A percentile compares a stretch with the other conserved stretches of the same genome.
phyloP scores from a whole-genome alignment of 1,284 basidiomycete species.

The Anthracocystis setariae region DNA sequence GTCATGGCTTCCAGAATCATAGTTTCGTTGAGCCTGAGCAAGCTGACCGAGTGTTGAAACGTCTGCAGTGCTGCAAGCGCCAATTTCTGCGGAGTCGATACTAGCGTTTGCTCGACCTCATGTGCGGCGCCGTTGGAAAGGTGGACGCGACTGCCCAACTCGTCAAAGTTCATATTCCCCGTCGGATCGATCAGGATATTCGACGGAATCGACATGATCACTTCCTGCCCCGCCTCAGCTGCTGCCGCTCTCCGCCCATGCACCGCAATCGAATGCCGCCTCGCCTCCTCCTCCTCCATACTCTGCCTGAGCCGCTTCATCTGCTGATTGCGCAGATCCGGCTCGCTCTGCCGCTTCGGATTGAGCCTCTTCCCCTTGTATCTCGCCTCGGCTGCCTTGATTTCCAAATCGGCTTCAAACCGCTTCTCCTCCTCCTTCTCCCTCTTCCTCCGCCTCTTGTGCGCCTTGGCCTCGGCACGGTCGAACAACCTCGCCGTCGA shows the following conservation, averaged over 20 bases:
- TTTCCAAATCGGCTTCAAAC: too few relatives aligned
- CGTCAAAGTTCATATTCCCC: not conserved
- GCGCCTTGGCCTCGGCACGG: slow-evolving; percentile 20
- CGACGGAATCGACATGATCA: not conserved
- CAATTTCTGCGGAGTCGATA: slow-evolving; percentile 32
- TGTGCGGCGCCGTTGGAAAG: not conserved
- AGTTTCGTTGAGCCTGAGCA: slow-evolving; percentile 27
- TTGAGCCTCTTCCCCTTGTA: not conserved
- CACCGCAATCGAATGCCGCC: slow-evolving; percentile 6
- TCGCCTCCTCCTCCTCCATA: slow-evolving; percentile 16
- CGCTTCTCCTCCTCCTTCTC: not conserved
- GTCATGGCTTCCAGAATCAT: slow-evolving; percentile 31
- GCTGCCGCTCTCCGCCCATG: not conserved
- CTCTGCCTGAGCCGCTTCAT: not conserved
- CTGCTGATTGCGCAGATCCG: not conserved
- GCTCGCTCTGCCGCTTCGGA: slow-evolving; percentile 1
- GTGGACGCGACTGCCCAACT: not conserved
- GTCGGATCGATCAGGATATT: not conserved
- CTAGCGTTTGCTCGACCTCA: slow-evolving; percentile 29
- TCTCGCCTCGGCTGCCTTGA: not conserved
- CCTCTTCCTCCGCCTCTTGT: slow-evolving; percentile 13
- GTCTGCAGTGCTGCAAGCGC: slow-evolving; percentile 39
- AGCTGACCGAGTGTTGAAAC: slow-evolving; percentile 31
- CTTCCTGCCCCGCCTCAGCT: not conserved
- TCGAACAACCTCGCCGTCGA: slow-evolving; percentile 33